A percentile compares a stretch with the other conserved stretches of the same genome.
These are phyloP conservation scores for Craterostigma plantagineum DNA, from an alignment of 257 asterid species.

Conservation along the genomic window DNA sequence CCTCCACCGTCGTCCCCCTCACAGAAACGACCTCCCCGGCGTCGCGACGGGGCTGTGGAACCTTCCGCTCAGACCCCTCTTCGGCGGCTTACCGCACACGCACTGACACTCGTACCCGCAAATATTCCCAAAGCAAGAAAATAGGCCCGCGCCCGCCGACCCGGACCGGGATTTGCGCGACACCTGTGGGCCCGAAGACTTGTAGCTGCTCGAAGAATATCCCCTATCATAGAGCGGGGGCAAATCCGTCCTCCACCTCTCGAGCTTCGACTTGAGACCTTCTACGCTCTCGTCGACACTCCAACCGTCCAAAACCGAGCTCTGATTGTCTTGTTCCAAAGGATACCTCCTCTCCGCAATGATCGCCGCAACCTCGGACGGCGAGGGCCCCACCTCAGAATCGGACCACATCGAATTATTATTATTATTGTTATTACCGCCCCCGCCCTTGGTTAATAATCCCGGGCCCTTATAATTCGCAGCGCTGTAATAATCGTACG, in stretches of 20 bases:
- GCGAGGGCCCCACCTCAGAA: conserved; percentile 79
- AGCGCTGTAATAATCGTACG: background rate
- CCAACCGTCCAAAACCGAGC: conserved; percentile 87
- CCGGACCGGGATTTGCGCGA: conserved; percentile 16
- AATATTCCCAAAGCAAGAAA: conserved; percentile 67
- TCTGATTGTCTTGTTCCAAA: conserved; percentile 31
- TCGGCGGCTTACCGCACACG: conserved; percentile 65
- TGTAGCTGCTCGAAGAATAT: conserved; percentile 38
- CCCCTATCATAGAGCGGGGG: conserved; percentile 60
- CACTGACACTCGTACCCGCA: conserved; percentile 73
- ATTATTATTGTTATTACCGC: conserved; percentile 24
- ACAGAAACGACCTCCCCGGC: conserved; percentile 27
- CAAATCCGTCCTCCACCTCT: conserved; percentile 71
- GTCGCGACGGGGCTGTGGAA: conserved; percentile 30
- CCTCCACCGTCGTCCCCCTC: conserved; percentile 6
- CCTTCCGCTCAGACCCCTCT: conserved; percentile 9
- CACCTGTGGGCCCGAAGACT: conserved; percentile 18
- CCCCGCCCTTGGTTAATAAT: conserved; percentile 15
- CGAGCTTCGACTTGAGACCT: conserved; percentile 72
- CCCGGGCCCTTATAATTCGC: conserved; percentile 11
- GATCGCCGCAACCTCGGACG: conserved; percentile 71
- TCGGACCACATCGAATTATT: conserved; percentile 33
- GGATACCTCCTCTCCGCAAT: conserved; percentile 39
- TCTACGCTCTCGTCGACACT: conserved; percentile 77
- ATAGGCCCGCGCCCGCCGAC: conserved; percentile 21